A percentile compares a stretch with the other conserved stretches of the same genome.
Evolutionary conservation across 306 rosid genomes (phyloP).

Genomic region (Citrullus colocynthis): DNA sequence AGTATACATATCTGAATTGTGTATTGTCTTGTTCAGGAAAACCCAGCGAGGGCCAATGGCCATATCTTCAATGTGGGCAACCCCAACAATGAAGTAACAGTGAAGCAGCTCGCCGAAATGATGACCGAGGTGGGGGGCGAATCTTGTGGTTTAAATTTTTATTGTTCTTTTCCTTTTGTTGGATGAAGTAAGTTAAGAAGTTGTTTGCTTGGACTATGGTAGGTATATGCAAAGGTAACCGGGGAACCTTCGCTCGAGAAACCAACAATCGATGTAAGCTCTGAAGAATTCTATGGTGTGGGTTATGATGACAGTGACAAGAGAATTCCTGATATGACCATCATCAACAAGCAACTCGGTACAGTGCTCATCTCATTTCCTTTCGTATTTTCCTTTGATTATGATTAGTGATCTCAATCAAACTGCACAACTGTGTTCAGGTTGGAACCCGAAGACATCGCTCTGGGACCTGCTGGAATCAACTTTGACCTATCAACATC

Average conservation of each 20-base stretch:
- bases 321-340: conserved; percentile 96
- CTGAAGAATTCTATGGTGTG: conserved; percentile 80
- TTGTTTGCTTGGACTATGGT: neutral
- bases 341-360: conserved; percentile 84
- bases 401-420: neutral
- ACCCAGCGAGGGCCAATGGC: conserved; percentile 74
- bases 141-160: neutral
- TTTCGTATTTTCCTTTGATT: neutral
- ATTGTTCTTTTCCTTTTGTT: neutral
- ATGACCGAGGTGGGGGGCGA: conserved; percentile 82
- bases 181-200: neutral
- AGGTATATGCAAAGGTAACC: conserved; percentile 82
- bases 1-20: neutral
- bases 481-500: conserved; percentile 86
- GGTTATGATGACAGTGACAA: conserved; percentile 91
- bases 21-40: conserved; percentile 45
- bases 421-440: conserved; percentile 15
- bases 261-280: conserved; percentile 70
- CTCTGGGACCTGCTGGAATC: conserved; percentile 90
- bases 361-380: conserved; percentile 4
- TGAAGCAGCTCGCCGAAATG: conserved; percentile 92
- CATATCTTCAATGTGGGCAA: conserved; percentile 92
- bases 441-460: conserved; percentile 85
- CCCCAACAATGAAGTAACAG: conserved; percentile 93
- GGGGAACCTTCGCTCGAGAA: conserved; percentile 44